Conservation (phyloP, 2,329 filamentous ascomycete species). For the Mycosphaerella sp. region DNA sequence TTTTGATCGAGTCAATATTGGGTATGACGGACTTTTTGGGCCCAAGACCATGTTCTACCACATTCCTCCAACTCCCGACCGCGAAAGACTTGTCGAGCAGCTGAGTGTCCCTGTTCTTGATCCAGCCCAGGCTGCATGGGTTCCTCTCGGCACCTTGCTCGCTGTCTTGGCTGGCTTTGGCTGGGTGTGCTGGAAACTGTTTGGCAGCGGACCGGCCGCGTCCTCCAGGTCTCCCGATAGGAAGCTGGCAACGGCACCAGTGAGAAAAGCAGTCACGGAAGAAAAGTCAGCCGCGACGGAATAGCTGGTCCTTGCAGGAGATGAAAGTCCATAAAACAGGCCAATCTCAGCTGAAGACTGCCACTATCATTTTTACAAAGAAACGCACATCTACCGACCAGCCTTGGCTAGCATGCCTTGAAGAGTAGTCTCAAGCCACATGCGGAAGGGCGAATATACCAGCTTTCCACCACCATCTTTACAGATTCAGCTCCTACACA, state of each 20-base stretch:
- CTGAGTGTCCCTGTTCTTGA: slow-evolving; percentile 40
- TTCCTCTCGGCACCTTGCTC: slow-evolving; percentile 41
- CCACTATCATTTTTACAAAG: too few relatives aligned
- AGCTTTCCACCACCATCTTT: too few relatives aligned
- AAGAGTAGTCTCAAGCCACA: too few relatives aligned
- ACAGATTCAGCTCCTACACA: too few relatives aligned
- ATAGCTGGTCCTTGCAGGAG: neutral
- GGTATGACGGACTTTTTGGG: slow-evolving; percentile 76
- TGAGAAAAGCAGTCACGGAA: neutral
- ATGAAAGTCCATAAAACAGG: too few relatives aligned
- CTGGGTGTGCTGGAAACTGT: slow-evolving; percentile 41
- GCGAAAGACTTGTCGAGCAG: slow-evolving; percentile 21
- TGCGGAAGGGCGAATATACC: too few relatives aligned
- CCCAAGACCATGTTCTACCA: slow-evolving; percentile 80
- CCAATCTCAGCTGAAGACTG: too few relatives aligned
- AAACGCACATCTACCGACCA: too few relatives aligned
- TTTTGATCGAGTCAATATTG: slow-evolving; percentile 78
- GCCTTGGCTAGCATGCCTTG: too few relatives aligned
- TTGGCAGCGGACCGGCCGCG: neutral
- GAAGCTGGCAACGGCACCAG: neutral
- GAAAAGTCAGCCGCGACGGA: neutral
- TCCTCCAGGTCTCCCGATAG: neutral
- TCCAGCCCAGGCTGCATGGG: slow-evolving; percentile 32
- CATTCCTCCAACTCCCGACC: slow-evolving; percentile 32
- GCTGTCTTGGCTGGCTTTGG: slow-evolving; percentile 41